Percentiles rank a stretch among this genome's conserved stretches.
These are phyloP conservation scores for Arachnopeziza araneosa DNA, from an alignment of 2,329 filamentous ascomycete species.

Conservation along the genomic window DNA sequence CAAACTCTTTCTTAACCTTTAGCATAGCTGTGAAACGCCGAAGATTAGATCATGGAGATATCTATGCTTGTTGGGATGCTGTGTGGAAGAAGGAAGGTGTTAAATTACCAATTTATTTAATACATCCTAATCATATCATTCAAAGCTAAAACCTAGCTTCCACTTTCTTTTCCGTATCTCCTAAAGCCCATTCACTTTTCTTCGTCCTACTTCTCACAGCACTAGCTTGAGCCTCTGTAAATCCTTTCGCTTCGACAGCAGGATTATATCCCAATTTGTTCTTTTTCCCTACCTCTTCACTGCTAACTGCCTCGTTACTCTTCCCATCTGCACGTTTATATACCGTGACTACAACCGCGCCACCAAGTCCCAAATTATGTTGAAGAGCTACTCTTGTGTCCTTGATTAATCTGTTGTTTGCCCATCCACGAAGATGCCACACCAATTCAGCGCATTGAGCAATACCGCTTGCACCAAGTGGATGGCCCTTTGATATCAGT, in stretches of 20 bases:
- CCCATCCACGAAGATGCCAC: conserved; percentile 95
- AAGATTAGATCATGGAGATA: no score
- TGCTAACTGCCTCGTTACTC: conserved; percentile 56
- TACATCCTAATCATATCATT: neutral
- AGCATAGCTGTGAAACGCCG: no score
- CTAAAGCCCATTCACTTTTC: conserved; percentile 68
- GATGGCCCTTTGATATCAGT: conserved; percentile 93
- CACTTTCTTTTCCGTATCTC: conserved; percentile 70
- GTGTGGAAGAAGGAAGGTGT: no score
- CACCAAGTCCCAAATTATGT: conserved; percentile 89
- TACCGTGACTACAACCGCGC: conserved; percentile 84
- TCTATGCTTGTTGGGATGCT: no score
- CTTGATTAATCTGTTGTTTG: conserved; percentile 73
- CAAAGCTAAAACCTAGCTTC: conserved; percentile 54
- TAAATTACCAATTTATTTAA: no score
- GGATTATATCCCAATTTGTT: conserved; percentile 85
- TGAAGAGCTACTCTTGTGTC: conserved; percentile 72
- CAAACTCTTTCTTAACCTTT: no score
- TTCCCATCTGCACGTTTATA: conserved; percentile 79
- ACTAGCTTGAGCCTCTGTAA: conserved; percentile 69
- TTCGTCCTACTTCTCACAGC: conserved; percentile 64
- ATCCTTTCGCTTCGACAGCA: conserved; percentile 81
- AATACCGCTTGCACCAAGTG: conserved; percentile 87
- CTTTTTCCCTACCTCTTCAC: conserved; percentile 56
- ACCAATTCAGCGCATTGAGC: conserved; percentile 93